Base-by-base conservation (phyloP, 306 rosid species). In the Cucurbita argyrosperma region DNA sequence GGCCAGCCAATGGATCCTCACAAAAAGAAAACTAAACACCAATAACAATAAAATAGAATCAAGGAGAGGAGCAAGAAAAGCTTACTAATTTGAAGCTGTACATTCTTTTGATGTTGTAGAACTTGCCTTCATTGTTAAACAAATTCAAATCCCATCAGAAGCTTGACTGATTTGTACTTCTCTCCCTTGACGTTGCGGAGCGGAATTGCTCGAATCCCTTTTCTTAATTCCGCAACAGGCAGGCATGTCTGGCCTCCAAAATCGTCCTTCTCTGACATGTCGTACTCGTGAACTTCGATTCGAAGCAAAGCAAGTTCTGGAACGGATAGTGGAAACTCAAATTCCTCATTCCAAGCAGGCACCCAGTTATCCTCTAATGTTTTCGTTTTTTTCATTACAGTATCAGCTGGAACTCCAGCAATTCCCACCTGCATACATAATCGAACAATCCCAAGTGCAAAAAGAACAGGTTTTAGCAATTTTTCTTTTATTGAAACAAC, bases 241-340 rank as follows among this genome's bases (percentile, higher is more conserved):
- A 95, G 83, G 72, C 97, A 88, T 26, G 92, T 80, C 80, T 95
- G 99, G 69, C 99, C 99, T 57, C 97, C 99, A 42, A 95, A 95
- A 82, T 95, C 99, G 46, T 95, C 99, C 83, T 87, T 95, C 74
- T 95, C 97, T 11, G 99, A 91, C 96, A 89, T 82, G 91, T 95
- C 99, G 10, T 95, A 87, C 83, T 95, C 97, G 6, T 89, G 99
- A 78, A 91, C 99, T 85, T 95, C 99, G 6, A 95, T 79, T 9
- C 97, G 92, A 69, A 95, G 91, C 62, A 95, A 57, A 39, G 99
- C 97, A 6, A 95, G 68, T 78, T 95, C 97, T 0, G 99, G 99
- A 79, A 87, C 90, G 0, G 86, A 80, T 6, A 91, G 81, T 4
- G 91, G 96, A 67, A 91, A 91, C 77, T 85, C 96, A 38, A 91